Base-by-base conservation (phyloP, 129 eudicot genomes). In the Flaveria ramosissima region DNA sequence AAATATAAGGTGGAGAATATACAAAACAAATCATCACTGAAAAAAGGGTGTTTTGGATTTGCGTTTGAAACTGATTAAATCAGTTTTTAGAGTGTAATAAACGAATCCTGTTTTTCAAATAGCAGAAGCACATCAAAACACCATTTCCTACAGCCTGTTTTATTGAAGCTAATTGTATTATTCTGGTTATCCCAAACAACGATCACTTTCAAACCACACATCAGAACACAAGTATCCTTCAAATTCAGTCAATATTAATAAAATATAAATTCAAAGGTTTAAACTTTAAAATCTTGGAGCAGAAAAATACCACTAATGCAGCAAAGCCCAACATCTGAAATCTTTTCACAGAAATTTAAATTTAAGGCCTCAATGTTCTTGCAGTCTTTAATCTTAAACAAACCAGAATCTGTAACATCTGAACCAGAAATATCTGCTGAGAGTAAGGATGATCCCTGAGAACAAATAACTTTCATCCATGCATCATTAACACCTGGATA, bases 341-440 rank as follows among this genome's bases (percentile, higher is more conserved):
- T 89, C 81, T 72, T 83, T 13, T 88, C 96, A 80, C 96, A 92
- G 67, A 83, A 95, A 79, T 95, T 92, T 26, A 92, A 73, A 77
- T 89, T 87, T 75, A 89, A 82, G 6, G 84, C 85, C 77, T 89
- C 96, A 43, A 92, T 72, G 20, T 72, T 89, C 46, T 73, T 62
- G 84, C 97, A 92, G 62, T 78, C 88, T 80, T 84, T 80, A 39
- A 92, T 82, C 78, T 80, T 83, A 50, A 30, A 70, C 70, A 92
- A 81, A 57, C 97, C 96, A 7, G 76, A 69, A 75, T 92, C 97
- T 43, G 97, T 88, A 78, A 95, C 92, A 78, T 91, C 96, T 12
- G 99, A 89, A 76, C 94, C 89, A 42, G 99, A 92, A 71, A 95
- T 83, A 80, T 92, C 97, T 13, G 86, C 87, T 51, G 97, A 86